phyloP scores from a whole-genome alignment of 148 eudicot genomes.

The Rhododendron kiyosumense region DNA sequence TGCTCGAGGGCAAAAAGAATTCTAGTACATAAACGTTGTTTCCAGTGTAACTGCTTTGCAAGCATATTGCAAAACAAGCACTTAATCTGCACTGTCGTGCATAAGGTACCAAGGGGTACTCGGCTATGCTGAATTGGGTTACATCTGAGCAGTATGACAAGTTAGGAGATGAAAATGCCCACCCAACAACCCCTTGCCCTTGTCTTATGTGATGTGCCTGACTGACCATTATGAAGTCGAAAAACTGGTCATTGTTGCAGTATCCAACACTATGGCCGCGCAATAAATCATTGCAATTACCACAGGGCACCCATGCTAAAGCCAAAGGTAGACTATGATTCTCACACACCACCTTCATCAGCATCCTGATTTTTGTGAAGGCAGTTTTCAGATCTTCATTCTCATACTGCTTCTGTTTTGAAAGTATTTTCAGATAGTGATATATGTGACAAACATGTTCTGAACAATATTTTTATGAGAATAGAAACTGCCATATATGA shows the following conservation, averaged over 20 bases:
- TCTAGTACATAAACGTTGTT: constrained; percentile 17
- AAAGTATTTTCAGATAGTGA: background rate
- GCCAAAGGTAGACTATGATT: background rate
- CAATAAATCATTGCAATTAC: background rate
- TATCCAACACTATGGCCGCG: background rate
- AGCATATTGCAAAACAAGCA: constrained; percentile 18
- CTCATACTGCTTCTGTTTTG: background rate
- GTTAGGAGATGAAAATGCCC: background rate
- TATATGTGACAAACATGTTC: background rate
- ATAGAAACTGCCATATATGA: background rate
- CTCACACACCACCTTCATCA: background rate
- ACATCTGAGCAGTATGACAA: constrained; percentile 22
- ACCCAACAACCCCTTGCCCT: constrained; percentile 16
- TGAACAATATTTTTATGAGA: background rate
- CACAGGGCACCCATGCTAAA: background rate
- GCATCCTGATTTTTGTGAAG: background rate
- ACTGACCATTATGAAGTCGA: background rate
- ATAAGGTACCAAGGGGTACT: constrained; percentile 29
- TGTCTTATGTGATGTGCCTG: background rate
- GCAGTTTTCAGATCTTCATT: background rate
- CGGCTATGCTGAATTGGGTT: constrained; percentile 9
- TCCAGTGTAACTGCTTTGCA: constrained; percentile 17
- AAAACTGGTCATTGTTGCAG: background rate
- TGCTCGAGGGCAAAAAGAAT: constrained; percentile 11
- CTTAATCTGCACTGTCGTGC: constrained; percentile 17